Percentiles rank a stretch among this genome's conserved stretches.
Evolutionary conservation across 1,284 basidiomycete species (phyloP).

Genomic region (Laetiporus sulphureus): DNA sequence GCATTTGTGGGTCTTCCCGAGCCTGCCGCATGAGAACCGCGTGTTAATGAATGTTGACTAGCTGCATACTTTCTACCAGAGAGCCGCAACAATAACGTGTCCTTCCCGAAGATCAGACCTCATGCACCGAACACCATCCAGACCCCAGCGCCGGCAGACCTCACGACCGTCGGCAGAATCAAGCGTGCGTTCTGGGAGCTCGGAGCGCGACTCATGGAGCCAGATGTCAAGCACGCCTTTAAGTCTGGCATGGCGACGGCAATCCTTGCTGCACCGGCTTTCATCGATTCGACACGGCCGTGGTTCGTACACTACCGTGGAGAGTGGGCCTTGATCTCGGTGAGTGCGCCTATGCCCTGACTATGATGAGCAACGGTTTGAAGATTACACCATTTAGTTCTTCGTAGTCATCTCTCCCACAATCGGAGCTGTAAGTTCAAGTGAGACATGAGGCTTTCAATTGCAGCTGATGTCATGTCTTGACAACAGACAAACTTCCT

Average conservation of each 20-base stretch:
- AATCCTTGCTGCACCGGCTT: conserved; percentile 80
- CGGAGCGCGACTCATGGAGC: conserved; percentile 63
- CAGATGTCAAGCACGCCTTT: conserved; percentile 82
- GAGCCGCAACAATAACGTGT: conserved; percentile 51
- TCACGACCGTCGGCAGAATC: conserved; percentile 52
- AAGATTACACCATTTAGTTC: conserved; percentile 39
- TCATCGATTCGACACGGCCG: conserved; percentile 72
- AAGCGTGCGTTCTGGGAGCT: conserved; percentile 74
- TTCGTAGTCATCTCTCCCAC: conserved; percentile 89
- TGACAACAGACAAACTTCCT: conserved; percentile 83
- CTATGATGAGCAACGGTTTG: conserved; percentile 1
- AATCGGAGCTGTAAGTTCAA: conserved; percentile 64
- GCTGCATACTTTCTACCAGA: conserved; percentile 55
- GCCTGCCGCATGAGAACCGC: too few species aligned
- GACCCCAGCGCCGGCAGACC: conserved; percentile 57
- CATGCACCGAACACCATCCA: conserved; percentile 83
- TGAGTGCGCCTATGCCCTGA: conserved; percentile 29
- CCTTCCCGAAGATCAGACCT: conserved; percentile 77
- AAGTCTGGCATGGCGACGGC: conserved; percentile 83
- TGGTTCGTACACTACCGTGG: conserved; percentile 79
- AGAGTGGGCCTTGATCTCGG: conserved; percentile 93
- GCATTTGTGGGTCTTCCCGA: conserved; percentile 23
- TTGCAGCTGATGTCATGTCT: too few species aligned
- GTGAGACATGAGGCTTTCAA: conserved; percentile 1
- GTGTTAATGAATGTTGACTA: too few species aligned